These are phyloP conservation scores for Suillus weaverae DNA, from an alignment of 768 basidiomycete species.

Conservation along the genomic window DNA sequence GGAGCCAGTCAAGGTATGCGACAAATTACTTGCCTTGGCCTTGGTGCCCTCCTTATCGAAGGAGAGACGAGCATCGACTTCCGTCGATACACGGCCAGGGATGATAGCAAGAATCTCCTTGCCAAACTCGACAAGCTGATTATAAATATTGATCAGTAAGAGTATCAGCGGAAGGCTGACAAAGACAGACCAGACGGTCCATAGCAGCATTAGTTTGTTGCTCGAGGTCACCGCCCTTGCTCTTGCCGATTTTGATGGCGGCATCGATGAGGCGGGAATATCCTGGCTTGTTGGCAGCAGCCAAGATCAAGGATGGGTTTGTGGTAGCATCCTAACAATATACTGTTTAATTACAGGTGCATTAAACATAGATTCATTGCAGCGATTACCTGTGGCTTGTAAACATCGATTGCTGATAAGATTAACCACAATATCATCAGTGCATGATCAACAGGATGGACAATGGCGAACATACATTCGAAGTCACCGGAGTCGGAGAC, in stretches of 20 bases:
- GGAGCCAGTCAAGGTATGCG: background rate
- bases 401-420: constrained; percentile 81
- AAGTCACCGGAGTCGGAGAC: constrained; percentile 98
- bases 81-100: constrained; percentile 97
- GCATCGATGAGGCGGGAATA: constrained; percentile 80
- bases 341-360: constrained; percentile 11
- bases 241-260: constrained; percentile 74
- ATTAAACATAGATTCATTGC: constrained; percentile 14
- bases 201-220: constrained; percentile 74
- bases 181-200: constrained; percentile 77
- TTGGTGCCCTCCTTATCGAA: constrained; percentile 94
- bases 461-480: constrained; percentile 51
- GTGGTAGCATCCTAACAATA: constrained; percentile 87
- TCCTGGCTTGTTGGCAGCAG: constrained; percentile 86
- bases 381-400: constrained; percentile 81
- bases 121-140: constrained; percentile 94
- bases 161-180: background rate
- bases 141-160: constrained; percentile 7
- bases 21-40: constrained; percentile 58
- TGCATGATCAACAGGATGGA: constrained; percentile 18
- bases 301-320: constrained; percentile 93
- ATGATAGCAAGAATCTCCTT: constrained; percentile 93
- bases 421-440: constrained; percentile 27
- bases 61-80: constrained; percentile 96
- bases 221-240: constrained; percentile 78